phyloP scores from a whole-genome alignment of 352 stramenopile genomes.

The Pythium aquatile region DNA sequence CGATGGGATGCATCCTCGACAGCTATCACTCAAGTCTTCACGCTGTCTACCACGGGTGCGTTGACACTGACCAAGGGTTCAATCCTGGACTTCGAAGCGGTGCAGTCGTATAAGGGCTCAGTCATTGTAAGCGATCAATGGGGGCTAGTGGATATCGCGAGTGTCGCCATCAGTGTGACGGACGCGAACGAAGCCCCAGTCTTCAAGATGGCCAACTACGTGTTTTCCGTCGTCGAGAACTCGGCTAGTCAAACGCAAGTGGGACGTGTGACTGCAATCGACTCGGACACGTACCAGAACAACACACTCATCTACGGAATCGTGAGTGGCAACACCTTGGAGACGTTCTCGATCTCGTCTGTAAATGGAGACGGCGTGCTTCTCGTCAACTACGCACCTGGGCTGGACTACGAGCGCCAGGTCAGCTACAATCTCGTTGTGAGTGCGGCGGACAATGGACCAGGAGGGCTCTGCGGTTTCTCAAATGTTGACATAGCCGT shows the following conservation, averaged over 20 bases:
- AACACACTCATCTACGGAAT: conserved; percentile 49
- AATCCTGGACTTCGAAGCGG: conserved; percentile 23
- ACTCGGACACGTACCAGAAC: conserved; percentile 50
- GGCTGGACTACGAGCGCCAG: conserved; percentile 48
- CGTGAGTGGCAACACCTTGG: conserved; percentile 37
- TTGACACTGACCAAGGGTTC: conserved; percentile 24
- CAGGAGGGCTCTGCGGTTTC: conserved; percentile 26
- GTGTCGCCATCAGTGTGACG: conserved; percentile 35
- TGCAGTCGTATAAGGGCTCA: conserved; percentile 15
- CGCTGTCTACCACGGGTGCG: neutral
- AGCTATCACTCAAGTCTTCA: conserved; percentile 7
- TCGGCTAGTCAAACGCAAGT: conserved; percentile 29
- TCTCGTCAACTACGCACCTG: conserved; percentile 29
- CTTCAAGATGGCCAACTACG: conserved; percentile 35
- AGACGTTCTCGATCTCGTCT: conserved; percentile 42
- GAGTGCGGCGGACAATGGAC: conserved; percentile 29
- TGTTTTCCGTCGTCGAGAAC: conserved; percentile 41
- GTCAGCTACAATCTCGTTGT: conserved; percentile 27
- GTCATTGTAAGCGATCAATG: conserved; percentile 33
- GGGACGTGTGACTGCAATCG: conserved; percentile 34
- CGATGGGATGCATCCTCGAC: conserved; percentile 1
- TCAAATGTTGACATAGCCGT: conserved; percentile 25
- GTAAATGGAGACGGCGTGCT: conserved; percentile 36
- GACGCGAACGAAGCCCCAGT: conserved; percentile 48
- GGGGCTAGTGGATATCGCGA: conserved; percentile 26